Evolutionary conservation across 116 monocot species (phyloP).

Genomic region (Dioscorea cayenensis): DNA sequence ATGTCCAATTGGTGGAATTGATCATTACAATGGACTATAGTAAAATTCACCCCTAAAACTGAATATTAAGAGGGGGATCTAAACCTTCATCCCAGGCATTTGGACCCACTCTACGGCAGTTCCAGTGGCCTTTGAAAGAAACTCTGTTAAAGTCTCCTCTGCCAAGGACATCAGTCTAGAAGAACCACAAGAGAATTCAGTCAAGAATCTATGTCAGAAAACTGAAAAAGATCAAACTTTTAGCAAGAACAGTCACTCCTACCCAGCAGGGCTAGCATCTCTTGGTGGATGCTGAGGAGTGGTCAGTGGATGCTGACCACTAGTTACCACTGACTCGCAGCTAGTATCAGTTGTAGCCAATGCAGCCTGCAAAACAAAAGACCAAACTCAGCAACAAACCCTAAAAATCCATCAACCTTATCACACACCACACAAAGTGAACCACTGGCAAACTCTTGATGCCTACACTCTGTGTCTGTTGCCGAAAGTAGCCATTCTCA

Average conservation of each 20-base stretch:
- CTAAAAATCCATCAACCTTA: not conserved
- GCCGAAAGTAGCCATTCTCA: conserved; percentile 32
- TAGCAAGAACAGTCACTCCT: not conserved
- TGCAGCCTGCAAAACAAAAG: conserved; percentile 19
- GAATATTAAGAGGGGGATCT: not conserved
- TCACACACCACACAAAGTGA: not conserved
- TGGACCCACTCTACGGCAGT: conserved; percentile 82
- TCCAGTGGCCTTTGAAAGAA: conserved; percentile 78
- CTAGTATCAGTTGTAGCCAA: conserved; percentile 49
- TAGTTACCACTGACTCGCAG: conserved; percentile 58
- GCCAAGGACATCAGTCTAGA: conserved; percentile 60
- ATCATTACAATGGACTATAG: too few relatives aligned
- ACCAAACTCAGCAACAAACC: not conserved
- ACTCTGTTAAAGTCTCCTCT: conserved; percentile 74
- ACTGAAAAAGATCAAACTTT: not conserved
- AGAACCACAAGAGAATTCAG: conserved; percentile 3
- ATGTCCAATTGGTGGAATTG: too few relatives aligned
- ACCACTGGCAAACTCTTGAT: not conserved
- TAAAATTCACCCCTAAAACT: not conserved
- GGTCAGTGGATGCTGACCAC: conserved; percentile 18
- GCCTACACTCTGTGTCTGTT: conserved; percentile 32
- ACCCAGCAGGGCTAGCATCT: conserved; percentile 83
- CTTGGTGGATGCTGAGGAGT: conserved; percentile 55
- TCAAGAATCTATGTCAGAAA: not conserved
- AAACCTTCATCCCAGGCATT: conserved; percentile 85